phyloP scores from a whole-genome alignment of 2,329 filamentous ascomycete genomes.

The Pezicula rhizophila region DNA sequence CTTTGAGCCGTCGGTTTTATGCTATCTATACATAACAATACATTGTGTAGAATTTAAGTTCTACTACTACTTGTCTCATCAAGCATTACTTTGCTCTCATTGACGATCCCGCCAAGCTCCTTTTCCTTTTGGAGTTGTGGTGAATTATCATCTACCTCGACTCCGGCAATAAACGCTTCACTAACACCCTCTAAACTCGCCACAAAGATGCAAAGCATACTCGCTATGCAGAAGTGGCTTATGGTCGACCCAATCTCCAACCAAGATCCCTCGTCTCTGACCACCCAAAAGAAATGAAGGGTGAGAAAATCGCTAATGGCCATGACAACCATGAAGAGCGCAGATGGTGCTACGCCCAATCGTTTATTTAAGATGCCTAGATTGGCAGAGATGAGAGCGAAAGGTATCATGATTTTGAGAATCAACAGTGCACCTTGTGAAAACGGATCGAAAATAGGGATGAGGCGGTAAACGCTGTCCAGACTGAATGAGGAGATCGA shows the following conservation, averaged over 20 bases:
- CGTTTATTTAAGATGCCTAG: constrained; percentile 86
- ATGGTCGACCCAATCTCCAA: constrained; percentile 96
- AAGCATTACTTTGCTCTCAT: constrained; percentile 6
- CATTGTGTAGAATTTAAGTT: no score
- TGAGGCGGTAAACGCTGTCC: constrained; percentile 78
- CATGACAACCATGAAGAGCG: constrained; percentile 92
- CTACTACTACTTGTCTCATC: constrained; percentile 5
- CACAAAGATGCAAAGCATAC: constrained; percentile 83
- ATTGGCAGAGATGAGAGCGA: constrained; percentile 86
- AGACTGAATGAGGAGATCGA: constrained; percentile 90
- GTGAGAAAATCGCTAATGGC: constrained; percentile 86
- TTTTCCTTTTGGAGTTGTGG: constrained; percentile 21
- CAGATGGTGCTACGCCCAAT: constrained; percentile 77
- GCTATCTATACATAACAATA: no score
- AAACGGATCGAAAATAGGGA: constrained; percentile 92
- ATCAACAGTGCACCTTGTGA: constrained; percentile 81
- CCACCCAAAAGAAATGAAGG: constrained; percentile 95
- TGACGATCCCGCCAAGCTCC: constrained; percentile 19
- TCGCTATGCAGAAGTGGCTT: constrained; percentile 91
- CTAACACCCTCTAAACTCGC: constrained; percentile 81
- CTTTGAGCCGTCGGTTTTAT: not conserved
- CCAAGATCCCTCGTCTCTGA: constrained; percentile 95
- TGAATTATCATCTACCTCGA: constrained; percentile 52
- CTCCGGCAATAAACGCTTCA: constrained; percentile 72
- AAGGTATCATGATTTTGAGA: constrained; percentile 87